These are phyloP conservation scores for Bathelium albidoporum DNA, from an alignment of 495 filamentous ascomycete species.

Conservation along the genomic window DNA sequence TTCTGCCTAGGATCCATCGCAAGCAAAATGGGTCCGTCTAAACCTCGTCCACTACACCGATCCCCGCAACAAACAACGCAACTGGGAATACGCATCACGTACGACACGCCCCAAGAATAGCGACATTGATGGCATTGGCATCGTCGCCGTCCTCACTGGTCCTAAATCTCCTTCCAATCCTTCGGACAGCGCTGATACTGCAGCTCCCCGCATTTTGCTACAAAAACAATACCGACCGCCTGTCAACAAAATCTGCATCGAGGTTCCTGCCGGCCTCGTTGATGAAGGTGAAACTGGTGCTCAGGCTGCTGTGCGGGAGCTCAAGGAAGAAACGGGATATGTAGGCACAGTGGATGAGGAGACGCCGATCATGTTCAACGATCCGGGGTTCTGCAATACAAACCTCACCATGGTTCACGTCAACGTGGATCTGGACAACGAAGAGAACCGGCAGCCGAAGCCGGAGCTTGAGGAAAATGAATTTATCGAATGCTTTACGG, in stretches of 20 bases:
- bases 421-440: constrained; percentile 5
- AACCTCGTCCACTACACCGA: constrained; percentile 3
- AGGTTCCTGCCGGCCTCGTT: constrained; percentile 77
- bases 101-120: constrained; percentile 42
- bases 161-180: constrained; percentile 41
- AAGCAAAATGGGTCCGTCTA: not conserved
- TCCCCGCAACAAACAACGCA: constrained; percentile 27
- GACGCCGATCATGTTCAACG: constrained; percentile 40
- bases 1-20: not conserved
- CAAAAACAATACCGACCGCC: constrained; percentile 84
- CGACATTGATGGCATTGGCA: constrained; percentile 81
- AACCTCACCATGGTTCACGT: constrained; percentile 15
- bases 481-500: constrained; percentile 30
- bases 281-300: constrained; percentile 73
- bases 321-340: constrained; percentile 93
- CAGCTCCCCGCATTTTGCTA: constrained; percentile 46
- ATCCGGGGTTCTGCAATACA: constrained; percentile 28
- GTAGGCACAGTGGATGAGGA: constrained; percentile 51
- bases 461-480: constrained; percentile 33
- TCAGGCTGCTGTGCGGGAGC: constrained; percentile 71
- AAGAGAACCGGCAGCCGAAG: constrained; percentile 31
- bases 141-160: constrained; percentile 75
- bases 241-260: constrained; percentile 64
- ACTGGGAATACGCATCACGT: constrained; percentile 45
- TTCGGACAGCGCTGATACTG: not conserved